phyloP scores from a whole-genome alignment of 306 rosid genomes.

The Cucumis sativus region DNA sequence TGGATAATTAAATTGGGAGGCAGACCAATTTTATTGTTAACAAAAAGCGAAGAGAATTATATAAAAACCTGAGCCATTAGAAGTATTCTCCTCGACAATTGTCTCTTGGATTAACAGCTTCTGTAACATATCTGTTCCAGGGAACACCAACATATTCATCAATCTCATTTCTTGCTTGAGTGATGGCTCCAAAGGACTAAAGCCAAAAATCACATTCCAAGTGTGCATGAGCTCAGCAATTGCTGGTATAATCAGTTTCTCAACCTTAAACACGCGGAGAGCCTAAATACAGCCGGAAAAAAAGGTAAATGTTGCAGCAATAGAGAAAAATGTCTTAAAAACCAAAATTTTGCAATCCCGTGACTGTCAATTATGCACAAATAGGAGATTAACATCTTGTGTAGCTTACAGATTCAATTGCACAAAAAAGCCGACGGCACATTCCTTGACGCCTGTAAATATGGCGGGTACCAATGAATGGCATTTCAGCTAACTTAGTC shows the following conservation, averaged over 20 bases:
- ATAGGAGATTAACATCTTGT: constrained; percentile 10
- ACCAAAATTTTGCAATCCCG: not conserved
- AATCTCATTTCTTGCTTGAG: constrained; percentile 66
- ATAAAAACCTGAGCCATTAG: constrained; percentile 23
- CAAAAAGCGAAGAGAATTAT: not conserved
- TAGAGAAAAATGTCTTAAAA: not conserved
- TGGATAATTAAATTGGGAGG: not conserved
- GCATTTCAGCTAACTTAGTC: constrained; percentile 93
- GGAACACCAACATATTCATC: constrained; percentile 88
- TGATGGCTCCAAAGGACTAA: constrained; percentile 55
- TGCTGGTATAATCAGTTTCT: constrained; percentile 87
- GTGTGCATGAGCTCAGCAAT: constrained; percentile 75
- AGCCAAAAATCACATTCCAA: constrained; percentile 79
- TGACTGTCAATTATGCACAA: not conserved
- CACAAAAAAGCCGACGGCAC: constrained; percentile 90
- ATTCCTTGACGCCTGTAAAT: constrained; percentile 95
- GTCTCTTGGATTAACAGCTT: constrained; percentile 49
- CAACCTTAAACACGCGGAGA: constrained; percentile 66
- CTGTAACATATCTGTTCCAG: constrained; percentile 93
- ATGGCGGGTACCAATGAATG: constrained; percentile 94
- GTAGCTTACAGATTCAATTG: constrained; percentile 67
- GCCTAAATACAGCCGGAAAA: constrained; percentile 29
- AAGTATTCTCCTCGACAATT: constrained; percentile 27
- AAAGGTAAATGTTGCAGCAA: not conserved
- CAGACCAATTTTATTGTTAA: not conserved